Conservation (phyloP, 495 filamentous ascomycete species). For the Viridothelium virens region DNA sequence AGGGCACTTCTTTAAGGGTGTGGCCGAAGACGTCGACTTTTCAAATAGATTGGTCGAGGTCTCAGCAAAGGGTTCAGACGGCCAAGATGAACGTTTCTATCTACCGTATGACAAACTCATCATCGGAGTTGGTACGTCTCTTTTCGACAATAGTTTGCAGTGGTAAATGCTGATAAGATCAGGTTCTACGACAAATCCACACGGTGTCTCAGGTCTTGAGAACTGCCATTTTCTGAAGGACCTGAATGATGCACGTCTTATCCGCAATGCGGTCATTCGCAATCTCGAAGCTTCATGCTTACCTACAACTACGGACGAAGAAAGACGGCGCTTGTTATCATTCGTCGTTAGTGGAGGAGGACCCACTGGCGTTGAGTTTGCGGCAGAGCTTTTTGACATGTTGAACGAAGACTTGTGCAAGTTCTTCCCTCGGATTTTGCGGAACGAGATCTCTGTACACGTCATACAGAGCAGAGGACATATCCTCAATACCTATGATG, state of each 20-base stretch:
- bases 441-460: constrained; percentile 96
- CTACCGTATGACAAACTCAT: constrained; percentile 98
- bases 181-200: constrained; percentile 86
- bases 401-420: constrained; percentile 86
- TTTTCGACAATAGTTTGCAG: background rate
- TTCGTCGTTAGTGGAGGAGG: constrained; percentile 95
- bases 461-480: constrained; percentile 88
- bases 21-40: constrained; percentile 82
- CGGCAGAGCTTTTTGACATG: constrained; percentile 90
- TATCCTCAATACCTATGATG: constrained; percentile 98
- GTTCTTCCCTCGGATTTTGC: constrained; percentile 77
- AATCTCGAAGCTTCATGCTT: constrained; percentile 92
- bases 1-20: constrained; percentile 84
- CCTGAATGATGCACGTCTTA: constrained; percentile 79
- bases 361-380: constrained; percentile 95
- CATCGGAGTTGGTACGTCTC: constrained; percentile 70
- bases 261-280: constrained; percentile 81
- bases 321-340: constrained; percentile 77
- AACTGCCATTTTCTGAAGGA: constrained; percentile 92
- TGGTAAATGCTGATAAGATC: background rate
- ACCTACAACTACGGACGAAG: constrained; percentile 83
- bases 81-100: constrained; percentile 73
- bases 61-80: constrained; percentile 60
- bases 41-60: constrained; percentile 85
- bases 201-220: constrained; percentile 92